These are phyloP conservation scores for Lyophyllum decastes DNA, from an alignment of 768 basidiomycete genomes.

Conservation along the genomic window DNA sequence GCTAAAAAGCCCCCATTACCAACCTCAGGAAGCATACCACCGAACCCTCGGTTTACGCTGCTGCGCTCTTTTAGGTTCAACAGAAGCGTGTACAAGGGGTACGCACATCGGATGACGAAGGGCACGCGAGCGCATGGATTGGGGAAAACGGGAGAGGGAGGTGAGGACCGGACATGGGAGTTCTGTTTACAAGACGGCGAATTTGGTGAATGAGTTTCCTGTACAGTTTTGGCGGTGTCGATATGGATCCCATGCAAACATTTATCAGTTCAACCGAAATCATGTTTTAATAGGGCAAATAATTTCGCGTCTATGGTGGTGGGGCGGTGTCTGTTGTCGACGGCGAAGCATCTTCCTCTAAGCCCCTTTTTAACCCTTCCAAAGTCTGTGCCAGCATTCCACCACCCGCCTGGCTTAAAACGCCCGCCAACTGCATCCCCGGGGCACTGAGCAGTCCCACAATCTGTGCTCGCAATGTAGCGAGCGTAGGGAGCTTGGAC, in stretches of 20 bases:
- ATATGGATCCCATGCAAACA: not conserved
- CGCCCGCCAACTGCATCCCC: constrained; percentile 69
- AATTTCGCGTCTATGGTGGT: constrained; percentile 9
- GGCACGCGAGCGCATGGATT: constrained; percentile 72
- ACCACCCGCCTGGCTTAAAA: constrained; percentile 69
- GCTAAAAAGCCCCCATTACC: constrained; percentile 73
- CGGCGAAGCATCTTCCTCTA: constrained; percentile 25
- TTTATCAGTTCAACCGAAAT: not conserved
- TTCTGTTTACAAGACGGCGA: constrained; percentile 54
- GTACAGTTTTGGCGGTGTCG: not conserved
- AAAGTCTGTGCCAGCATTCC: constrained; percentile 70
- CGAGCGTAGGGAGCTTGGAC: constrained; percentile 75
- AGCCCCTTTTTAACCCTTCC: constrained; percentile 65
- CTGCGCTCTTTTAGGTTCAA: constrained; percentile 83
- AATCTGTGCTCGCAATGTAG: constrained; percentile 77
- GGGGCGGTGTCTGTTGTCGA: constrained; percentile 12
- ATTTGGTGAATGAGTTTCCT: not conserved
- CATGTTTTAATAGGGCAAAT: constrained; percentile 5
- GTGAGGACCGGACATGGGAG: constrained; percentile 88
- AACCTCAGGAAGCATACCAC: constrained; percentile 39
- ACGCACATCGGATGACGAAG: constrained; percentile 94
- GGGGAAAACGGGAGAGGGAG: constrained; percentile 69
- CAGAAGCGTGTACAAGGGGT: constrained; percentile 73
- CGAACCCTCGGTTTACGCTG: constrained; percentile 70
- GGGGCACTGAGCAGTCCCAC: constrained; percentile 82